A percentile compares a stretch with the other conserved stretches of the same genome.
Evolutionary conservation across 441 rosid species (phyloP).

Genomic region (Omphalea diandra): DNA sequence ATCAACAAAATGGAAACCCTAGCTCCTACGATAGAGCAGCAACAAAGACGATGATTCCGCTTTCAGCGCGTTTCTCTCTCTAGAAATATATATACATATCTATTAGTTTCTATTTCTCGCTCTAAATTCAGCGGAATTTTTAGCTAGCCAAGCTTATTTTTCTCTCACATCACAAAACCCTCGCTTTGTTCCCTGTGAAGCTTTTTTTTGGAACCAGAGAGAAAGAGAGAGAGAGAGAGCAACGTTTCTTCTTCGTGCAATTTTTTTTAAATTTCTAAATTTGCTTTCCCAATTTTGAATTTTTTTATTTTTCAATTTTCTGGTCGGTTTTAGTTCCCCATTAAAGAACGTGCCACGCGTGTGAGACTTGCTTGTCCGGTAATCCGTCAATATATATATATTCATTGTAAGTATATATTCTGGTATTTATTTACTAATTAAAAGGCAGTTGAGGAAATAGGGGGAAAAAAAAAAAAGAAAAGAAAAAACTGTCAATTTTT

Average conservation of each 20-base stretch:
- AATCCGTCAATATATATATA: constrained; percentile 14
- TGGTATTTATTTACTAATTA: no score
- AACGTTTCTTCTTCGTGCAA: constrained; percentile 29
- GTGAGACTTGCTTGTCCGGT: constrained; percentile 21
- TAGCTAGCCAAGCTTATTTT: neutral
- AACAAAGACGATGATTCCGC: constrained; percentile 16
- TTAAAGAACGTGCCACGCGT: constrained; percentile 36
- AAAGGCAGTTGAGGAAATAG: neutral
- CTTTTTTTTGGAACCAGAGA: constrained; percentile 29
- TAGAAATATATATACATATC: constrained; percentile 5
- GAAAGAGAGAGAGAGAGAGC: constrained; percentile 24
- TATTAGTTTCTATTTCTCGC: constrained; percentile 18
- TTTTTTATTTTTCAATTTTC: constrained; percentile 22
- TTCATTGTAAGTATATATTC: no score
- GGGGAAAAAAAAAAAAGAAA: neutral
- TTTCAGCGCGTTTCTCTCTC: constrained; percentile 9
- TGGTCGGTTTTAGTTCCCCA: constrained; percentile 29
- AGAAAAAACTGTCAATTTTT: constrained; percentile 28
- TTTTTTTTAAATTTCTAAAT: neutral
- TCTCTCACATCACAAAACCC: constrained; percentile 35
- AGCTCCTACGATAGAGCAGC: constrained; percentile 27
- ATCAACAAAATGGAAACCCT: constrained; percentile 37
- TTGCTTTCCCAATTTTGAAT: constrained; percentile 6
- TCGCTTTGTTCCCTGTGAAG: constrained; percentile 29
- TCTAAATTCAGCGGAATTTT: constrained; percentile 6